Evolutionary conservation across 257 asterid genomes (phyloP).

Genomic region (Rehmannia glutinosa): DNA sequence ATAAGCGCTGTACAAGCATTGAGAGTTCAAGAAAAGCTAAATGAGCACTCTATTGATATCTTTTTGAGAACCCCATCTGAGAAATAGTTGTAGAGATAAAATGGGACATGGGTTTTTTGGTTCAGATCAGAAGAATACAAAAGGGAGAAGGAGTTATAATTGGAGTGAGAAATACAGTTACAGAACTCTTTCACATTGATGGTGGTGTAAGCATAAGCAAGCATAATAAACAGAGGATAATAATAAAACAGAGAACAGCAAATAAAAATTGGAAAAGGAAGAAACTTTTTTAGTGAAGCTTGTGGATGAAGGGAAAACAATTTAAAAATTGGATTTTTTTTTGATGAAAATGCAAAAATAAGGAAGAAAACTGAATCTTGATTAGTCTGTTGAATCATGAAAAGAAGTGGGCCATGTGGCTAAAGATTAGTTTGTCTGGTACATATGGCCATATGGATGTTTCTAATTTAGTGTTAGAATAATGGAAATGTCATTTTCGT

Average conservation of each 20-base stretch:
- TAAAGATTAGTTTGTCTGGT: not conserved
- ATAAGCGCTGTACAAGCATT: slow-evolving; percentile 25
- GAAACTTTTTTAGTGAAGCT: too few relatives aligned
- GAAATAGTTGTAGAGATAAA: slow-evolving; percentile 18
- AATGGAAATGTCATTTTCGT: not conserved
- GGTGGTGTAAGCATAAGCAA: too few relatives aligned
- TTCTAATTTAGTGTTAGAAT: not conserved
- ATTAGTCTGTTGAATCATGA: slow-evolving; percentile 8
- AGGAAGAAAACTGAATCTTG: slow-evolving; percentile 14
- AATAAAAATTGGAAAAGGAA: too few relatives aligned
- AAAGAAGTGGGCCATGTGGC: not conserved
- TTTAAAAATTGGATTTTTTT: slow-evolving; percentile 23
- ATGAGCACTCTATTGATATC: too few relatives aligned
- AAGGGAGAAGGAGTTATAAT: slow-evolving; percentile 25
- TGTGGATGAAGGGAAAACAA: slow-evolving; percentile 16
- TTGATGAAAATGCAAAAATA: not conserved
- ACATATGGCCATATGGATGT: not conserved
- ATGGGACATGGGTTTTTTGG: slow-evolving; percentile 24
- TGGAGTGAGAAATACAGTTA: slow-evolving; percentile 47
- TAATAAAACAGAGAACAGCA: not conserved
- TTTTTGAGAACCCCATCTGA: too few relatives aligned
- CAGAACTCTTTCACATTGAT: too few relatives aligned
- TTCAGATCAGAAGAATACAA: slow-evolving; percentile 22
- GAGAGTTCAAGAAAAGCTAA: slow-evolving; percentile 25
- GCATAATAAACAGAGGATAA: slow-evolving; percentile 10